phyloP scores from a whole-genome alignment of 176 grass and related monocot genomes.

The Ensete glaucum region DNA sequence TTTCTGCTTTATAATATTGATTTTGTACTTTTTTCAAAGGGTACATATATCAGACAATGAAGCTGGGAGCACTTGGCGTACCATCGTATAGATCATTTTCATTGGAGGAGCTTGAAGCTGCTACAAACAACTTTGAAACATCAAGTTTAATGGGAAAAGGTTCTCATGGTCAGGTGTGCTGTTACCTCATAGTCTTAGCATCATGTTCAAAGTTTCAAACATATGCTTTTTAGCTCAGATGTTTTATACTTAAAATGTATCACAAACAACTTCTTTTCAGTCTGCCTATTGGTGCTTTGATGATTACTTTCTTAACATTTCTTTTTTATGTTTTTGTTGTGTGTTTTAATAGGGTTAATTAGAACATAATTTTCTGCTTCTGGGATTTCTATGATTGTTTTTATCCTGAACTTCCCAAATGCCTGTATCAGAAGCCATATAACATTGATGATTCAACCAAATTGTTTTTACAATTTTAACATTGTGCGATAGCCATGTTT shows the following conservation, averaged over 20 bases:
- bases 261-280: not conserved
- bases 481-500: too few relatives aligned
- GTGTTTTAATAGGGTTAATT: not conserved
- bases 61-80: constrained; percentile 79
- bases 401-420: too few relatives aligned
- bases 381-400: not conserved
- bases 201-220: not conserved
- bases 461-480: too few relatives aligned
- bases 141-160: constrained; percentile 62
- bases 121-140: constrained; percentile 73
- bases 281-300: not conserved
- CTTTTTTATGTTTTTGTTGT: not conserved
- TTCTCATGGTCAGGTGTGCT: constrained; percentile 56
- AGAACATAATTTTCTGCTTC: not conserved
- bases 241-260: too few relatives aligned
- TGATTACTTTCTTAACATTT: not conserved
- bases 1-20: constrained; percentile 1
- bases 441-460: too few relatives aligned
- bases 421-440: too few relatives aligned
- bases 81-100: constrained; percentile 74
- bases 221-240: not conserved
- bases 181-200: not conserved
- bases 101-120: constrained; percentile 79
- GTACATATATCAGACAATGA: constrained; percentile 86
- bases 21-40: constrained; percentile 34